Percentiles rank a stretch among this genome's conserved stretches.
phyloP scores from a whole-genome alignment of 208 protist species.

The Wallacemonas sp. region DNA sequence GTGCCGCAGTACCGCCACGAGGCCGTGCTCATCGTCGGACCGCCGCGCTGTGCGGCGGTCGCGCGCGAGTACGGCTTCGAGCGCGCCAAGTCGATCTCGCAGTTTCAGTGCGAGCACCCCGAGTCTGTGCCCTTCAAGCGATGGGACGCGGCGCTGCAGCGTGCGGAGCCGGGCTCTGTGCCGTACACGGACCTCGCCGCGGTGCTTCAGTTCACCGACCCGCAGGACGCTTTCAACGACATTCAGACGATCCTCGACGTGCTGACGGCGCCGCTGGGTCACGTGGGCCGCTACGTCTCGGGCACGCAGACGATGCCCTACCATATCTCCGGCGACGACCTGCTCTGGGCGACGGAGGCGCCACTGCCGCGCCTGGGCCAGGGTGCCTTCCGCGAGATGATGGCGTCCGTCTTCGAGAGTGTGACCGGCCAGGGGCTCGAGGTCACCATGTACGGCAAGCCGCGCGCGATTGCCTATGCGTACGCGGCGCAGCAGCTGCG shows the following conservation, averaged over 20 bases:
- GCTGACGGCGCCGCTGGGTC: constrained; percentile 57
- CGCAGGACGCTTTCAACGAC: constrained; percentile 81
- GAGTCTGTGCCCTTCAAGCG: constrained; percentile 77
- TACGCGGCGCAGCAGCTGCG: constrained; percentile 69
- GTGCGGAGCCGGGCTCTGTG: constrained; percentile 27
- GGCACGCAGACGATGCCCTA: constrained; percentile 71
- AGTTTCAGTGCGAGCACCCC: constrained; percentile 77
- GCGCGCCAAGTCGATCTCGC: constrained; percentile 60
- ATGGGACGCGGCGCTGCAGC: constrained; percentile 39
- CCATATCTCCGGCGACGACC: constrained; percentile 70
- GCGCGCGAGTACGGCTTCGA: constrained; percentile 75
- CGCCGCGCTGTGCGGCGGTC: constrained; percentile 43
- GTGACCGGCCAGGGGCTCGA: constrained; percentile 74
- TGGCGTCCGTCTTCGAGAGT: constrained; percentile 75
- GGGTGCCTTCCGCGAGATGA: constrained; percentile 83
- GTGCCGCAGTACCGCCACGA: constrained; percentile 42
- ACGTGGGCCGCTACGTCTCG: constrained; percentile 53
- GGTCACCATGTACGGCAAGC: constrained; percentile 80
- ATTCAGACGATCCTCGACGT: constrained; percentile 80
- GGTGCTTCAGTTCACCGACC: constrained; percentile 75
- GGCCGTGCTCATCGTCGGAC: constrained; percentile 73
- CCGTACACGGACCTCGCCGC: constrained; percentile 61
- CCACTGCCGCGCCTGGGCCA: constrained; percentile 77
- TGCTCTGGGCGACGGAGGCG: constrained; percentile 75
- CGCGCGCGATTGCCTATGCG: constrained; percentile 79